Evolutionary conservation across 495 filamentous ascomycete species (phyloP).

Genomic region (Chaetomidium leptoderma): DNA sequence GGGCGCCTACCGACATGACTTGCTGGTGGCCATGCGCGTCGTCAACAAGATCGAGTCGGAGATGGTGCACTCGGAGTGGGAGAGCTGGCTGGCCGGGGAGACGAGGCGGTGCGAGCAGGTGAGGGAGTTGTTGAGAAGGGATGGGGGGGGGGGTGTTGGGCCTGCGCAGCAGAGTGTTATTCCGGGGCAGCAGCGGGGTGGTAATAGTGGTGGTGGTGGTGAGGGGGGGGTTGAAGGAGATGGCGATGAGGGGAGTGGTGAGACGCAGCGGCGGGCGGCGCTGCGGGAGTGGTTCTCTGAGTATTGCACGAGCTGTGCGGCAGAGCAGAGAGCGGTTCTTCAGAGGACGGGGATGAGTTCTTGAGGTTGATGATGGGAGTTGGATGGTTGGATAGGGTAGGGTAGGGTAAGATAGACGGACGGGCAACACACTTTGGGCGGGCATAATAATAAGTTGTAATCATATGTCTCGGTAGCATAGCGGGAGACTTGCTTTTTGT

Average conservation of each 20-base stretch:
- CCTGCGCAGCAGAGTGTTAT: slow-evolving; percentile 21
- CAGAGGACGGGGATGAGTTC: slow-evolving; percentile 10
- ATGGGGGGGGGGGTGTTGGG: slow-evolving; percentile 18
- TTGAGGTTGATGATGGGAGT: not conserved
- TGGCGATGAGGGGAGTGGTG: too few species aligned
- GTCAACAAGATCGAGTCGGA: slow-evolving; percentile 86
- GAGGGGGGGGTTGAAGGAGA: slow-evolving; percentile 15
- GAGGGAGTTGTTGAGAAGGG: slow-evolving; percentile 43
- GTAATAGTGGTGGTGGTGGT: slow-evolving; percentile 4
- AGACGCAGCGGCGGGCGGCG: slow-evolving; percentile 32
- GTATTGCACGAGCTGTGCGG: slow-evolving; percentile 71
- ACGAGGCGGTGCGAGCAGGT: slow-evolving; percentile 62
- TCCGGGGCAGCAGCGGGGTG: not conserved
- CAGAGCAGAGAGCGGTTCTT: slow-evolving; percentile 47
- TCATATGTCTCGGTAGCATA: slow-evolving; percentile 1
- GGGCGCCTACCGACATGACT: slow-evolving; percentile 81
- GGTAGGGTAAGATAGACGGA: not conserved
- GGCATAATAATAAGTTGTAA: slow-evolving; percentile 1
- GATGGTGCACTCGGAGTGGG: slow-evolving; percentile 80
- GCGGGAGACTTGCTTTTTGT: not conserved
- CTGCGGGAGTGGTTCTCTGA: slow-evolving; percentile 61
- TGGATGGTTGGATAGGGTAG: not conserved
- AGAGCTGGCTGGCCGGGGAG: slow-evolving; percentile 80
- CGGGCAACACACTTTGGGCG: not conserved
- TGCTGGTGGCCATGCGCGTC: slow-evolving; percentile 83